These are phyloP conservation scores for Pseudogymnoascus sp. DNA, from an alignment of 2,329 filamentous ascomycete genomes.

Conservation along the genomic window DNA sequence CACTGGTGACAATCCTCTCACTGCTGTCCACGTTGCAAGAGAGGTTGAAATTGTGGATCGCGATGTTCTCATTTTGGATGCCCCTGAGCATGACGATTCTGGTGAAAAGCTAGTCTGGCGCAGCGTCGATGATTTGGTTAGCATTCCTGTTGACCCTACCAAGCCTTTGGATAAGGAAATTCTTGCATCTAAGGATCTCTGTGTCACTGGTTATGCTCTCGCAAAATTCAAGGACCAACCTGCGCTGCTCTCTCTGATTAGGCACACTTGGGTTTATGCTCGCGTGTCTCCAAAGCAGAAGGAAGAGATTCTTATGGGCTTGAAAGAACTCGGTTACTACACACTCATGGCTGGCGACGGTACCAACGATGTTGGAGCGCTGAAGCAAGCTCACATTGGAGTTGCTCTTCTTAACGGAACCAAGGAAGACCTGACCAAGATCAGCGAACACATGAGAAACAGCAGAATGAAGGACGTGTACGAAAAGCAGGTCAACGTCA, in stretches of 20 bases:
- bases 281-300: slow-evolving; percentile 98
- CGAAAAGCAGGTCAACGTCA: slow-evolving; percentile 86
- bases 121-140: slow-evolving; percentile 84
- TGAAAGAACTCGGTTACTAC: slow-evolving; percentile 95
- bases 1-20: slow-evolving; percentile 94
- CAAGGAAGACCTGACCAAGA: slow-evolving; percentile 80
- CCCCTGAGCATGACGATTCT: slow-evolving; percentile 78
- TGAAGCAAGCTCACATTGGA: slow-evolving; percentile 97
- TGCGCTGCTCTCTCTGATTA: slow-evolving; percentile 68
- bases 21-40: slow-evolving; percentile 87
- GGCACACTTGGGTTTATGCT: slow-evolving; percentile 94
- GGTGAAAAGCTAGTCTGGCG: slow-evolving; percentile 85
- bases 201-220: slow-evolving; percentile 89
- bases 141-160: slow-evolving; percentile 75
- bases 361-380: slow-evolving; percentile 92
- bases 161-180: slow-evolving; percentile 75
- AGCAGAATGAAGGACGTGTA: slow-evolving; percentile 99
- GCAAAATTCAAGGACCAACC: slow-evolving; percentile 77
- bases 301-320: slow-evolving; percentile 92
- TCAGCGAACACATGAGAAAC: slow-evolving; percentile 86
- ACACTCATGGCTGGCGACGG: slow-evolving; percentile 98
- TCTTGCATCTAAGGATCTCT: slow-evolving; percentile 79
- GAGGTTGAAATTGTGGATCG: slow-evolving; percentile 97
- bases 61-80: slow-evolving; percentile 88
- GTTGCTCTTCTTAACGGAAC: slow-evolving; percentile 94